Evolutionary conservation across 2,329 filamentous ascomycete genomes (phyloP).

Genomic region (Talaromyces sp.): DNA sequence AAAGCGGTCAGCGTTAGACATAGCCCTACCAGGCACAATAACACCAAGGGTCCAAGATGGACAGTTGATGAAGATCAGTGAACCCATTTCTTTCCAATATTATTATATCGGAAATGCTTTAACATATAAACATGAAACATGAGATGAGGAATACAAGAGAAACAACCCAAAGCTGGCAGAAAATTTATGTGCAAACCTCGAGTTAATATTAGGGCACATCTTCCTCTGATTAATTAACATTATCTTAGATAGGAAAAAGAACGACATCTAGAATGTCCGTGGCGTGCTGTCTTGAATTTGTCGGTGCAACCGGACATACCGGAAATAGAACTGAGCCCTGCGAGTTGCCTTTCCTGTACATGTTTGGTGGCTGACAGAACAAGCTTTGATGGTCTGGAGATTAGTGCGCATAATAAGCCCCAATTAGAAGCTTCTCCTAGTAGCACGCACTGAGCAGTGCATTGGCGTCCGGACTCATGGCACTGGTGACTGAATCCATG

Average conservation of each 20-base stretch:
- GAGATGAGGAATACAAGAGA: background rate
- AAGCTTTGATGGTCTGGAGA: background rate
- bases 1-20: no score
- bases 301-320: background rate
- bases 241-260: background rate
- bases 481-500: background rate
- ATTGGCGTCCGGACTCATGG: background rate
- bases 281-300: background rate
- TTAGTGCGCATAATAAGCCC: background rate
- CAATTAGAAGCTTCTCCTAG: background rate
- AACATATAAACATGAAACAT: background rate
- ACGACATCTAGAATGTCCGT: background rate
- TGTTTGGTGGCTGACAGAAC: background rate
- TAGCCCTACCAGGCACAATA: no score
- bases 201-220: background rate
- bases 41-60: no score
- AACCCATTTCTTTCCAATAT: no score
- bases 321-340: slow-evolving; percentile 25
- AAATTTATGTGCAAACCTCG: background rate
- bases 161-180: background rate
- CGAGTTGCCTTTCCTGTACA: background rate
- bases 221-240: background rate
- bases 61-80: background rate
- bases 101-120: no score
- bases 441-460: background rate